Conservation (phyloP, 768 basidiomycete genomes). For the Rhodotorula graminis region DNA sequence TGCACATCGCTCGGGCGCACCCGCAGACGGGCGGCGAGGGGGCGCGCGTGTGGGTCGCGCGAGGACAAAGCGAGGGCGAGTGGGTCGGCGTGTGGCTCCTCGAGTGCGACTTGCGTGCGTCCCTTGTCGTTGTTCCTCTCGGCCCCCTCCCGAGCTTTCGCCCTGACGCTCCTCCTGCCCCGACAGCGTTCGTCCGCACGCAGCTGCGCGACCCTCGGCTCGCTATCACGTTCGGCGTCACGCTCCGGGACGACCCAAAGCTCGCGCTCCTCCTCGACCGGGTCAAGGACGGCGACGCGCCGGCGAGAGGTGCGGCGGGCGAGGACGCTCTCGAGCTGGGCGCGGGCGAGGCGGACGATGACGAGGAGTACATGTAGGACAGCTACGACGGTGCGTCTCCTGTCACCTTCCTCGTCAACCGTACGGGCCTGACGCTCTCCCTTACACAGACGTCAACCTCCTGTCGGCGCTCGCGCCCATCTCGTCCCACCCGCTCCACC, state of each 20-base stretch:
- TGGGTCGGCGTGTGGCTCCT: conserved; percentile 26
- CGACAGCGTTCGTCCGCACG: conserved; percentile 18
- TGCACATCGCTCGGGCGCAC: background rate
- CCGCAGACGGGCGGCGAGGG: background rate
- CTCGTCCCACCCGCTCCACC: conserved; percentile 12
- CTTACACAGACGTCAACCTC: conserved; percentile 11
- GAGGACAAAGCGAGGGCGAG: background rate
- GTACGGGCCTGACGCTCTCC: background rate
- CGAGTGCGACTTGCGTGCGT: background rate
- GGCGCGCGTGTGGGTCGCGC: conserved; percentile 16
- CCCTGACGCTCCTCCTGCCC: background rate
- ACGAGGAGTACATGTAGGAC: conserved; percentile 31
- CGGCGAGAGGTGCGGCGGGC: too few relatives aligned
- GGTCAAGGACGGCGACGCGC: background rate
- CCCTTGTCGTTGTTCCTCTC: background rate
- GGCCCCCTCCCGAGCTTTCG: background rate
- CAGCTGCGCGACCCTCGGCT: conserved; percentile 6
- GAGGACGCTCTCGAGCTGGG: too few relatives aligned
- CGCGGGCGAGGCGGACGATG: background rate
- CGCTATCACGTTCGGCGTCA: conserved; percentile 15
- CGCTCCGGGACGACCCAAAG: conserved; percentile 22
- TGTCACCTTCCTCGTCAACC: too few relatives aligned
- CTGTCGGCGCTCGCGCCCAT: conserved; percentile 5
- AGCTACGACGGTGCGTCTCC: background rate
- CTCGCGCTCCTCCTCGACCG: conserved; percentile 9